Base-by-base conservation (phyloP, 2,329 filamentous ascomycete genomes). In the Zymoseptoria brevis region DNA sequence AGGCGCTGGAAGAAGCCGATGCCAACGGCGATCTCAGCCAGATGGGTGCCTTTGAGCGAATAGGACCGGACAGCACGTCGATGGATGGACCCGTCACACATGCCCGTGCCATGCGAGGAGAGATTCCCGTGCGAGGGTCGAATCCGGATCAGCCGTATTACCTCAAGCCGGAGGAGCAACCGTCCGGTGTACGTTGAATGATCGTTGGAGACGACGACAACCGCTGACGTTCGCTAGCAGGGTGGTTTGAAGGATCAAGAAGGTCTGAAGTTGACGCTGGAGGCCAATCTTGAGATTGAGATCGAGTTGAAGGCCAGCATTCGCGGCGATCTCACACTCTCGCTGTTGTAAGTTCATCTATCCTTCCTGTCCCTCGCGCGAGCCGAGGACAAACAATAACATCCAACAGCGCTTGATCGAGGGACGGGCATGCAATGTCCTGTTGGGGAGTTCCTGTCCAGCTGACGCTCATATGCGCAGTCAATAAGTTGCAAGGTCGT, bases 241-340 rank as follows among this genome's bases (percentile, higher is more conserved):
- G 69, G 74, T 56, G 66, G 68, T 7, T 64, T 80, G 56, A 77
- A 80, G 54, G 79, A 83, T 54, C 76, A 82, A 60, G 86, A 90
- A 68, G 87, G 88, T 48, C 74, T 90, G 70, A 86, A 86, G 72
- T 74, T 92, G 70, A 82, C 86, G 45, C 76, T 94, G 21, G 89
- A 92, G 71, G 77, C 90, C 57, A 91, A 92, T 74, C 78, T 94
- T 59, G 89, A 94, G 66, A 81, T 94, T 54, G 89, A 94, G 74
- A 89, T 94, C 62, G 87, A 90, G 68, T 81, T 94, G 62, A 94
- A 94, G 80, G 89, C 89, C 19, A 87, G 87, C 74, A 91, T 94
- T 65, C 86, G 91, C 68, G 90, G 90, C 70, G 90, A 95, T 76
- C 76, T 95, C 64, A 91, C 89, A 35, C 75, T 94, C 64, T 87